Percentiles rank a stretch among this genome's conserved stretches.
Conservation (phyloP, 2,329 filamentous ascomycete genomes). For the Epichloe coenophiala region DNA sequence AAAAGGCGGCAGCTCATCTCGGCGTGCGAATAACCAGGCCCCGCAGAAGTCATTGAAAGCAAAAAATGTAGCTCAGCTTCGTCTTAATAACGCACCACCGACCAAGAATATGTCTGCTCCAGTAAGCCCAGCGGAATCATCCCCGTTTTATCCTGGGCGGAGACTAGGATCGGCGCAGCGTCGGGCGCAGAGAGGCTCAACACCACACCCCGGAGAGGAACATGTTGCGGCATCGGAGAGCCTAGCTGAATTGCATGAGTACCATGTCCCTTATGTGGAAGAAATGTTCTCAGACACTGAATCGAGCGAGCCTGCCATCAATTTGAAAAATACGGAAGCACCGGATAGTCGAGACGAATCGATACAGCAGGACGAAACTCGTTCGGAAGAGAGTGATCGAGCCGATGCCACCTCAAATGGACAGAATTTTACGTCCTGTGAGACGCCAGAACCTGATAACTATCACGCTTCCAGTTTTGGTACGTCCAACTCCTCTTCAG, state of each 20-base stretch:
- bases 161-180: conserved; percentile 15
- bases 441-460: background rate
- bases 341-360: background rate
- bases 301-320: background rate
- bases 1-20: background rate
- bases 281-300: background rate
- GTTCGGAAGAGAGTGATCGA: background rate
- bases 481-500: background rate
- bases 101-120: background rate
- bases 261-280: conserved; percentile 10
- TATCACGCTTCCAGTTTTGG: background rate
- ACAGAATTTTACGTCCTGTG: background rate
- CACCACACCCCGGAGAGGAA: background rate
- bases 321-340: background rate
- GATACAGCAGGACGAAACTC: background rate
- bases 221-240: background rate
- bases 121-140: conserved; percentile 3
- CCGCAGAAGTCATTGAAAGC: background rate
- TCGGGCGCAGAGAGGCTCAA: conserved; percentile 14
- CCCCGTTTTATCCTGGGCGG: conserved; percentile 12
- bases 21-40: background rate
- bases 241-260: background rate
- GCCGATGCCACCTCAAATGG: background rate
- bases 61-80: background rate
- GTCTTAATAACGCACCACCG: background rate